Base-by-base conservation (phyloP, 2,329 filamentous ascomycete species). In the Clonostachys rhizophaga region DNA sequence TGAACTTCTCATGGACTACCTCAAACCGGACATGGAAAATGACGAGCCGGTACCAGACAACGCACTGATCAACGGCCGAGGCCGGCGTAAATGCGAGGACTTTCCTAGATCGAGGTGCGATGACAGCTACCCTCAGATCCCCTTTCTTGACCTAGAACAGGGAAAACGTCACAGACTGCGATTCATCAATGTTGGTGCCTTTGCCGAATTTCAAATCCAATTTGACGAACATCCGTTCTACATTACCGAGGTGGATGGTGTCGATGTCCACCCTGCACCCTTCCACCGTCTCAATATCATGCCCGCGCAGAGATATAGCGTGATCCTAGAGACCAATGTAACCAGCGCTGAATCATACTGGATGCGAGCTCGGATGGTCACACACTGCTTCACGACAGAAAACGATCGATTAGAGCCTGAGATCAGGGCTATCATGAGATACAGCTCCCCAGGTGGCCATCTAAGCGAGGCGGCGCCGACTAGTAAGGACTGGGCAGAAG, bases 141-240 rank as follows among this genome's bases (percentile, higher is more conserved):
- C 82, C 7, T 39, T 39, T 11, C 8, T 30, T 30, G 64, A 72
- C 17, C 63, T 83, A 5, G 58, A 72, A n/a, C 70, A 75, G 2
- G 75, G 77, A 3, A 73, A 76, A 44, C 75, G 72, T 2, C 74
- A 79, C 58, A 68, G 67, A 10, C 58, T 79, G 34, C 64, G 75
- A 3, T 55, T 79, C 40, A 69, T 77, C 55, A 78, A 78, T 51
- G 77, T 84, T 9, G 86, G 83, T 11, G 84, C 82, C 0, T 87
- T 88, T 57, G 84, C 84, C 3, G 82, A 83, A 58, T 86, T 89
- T 51, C 85, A 89, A 57, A 74, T 90, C 30, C 82, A 81, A 58
- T 72, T 89, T 42, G 86, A 90, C 52, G 78, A 80, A 44, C 86
- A 89, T 54, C 60, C 69, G 1, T 81, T 87, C 60, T 70, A 68